These are phyloP conservation scores for Euphorbia schlechtendalii DNA, from an alignment of 441 rosid genomes.

Conservation along the genomic window DNA sequence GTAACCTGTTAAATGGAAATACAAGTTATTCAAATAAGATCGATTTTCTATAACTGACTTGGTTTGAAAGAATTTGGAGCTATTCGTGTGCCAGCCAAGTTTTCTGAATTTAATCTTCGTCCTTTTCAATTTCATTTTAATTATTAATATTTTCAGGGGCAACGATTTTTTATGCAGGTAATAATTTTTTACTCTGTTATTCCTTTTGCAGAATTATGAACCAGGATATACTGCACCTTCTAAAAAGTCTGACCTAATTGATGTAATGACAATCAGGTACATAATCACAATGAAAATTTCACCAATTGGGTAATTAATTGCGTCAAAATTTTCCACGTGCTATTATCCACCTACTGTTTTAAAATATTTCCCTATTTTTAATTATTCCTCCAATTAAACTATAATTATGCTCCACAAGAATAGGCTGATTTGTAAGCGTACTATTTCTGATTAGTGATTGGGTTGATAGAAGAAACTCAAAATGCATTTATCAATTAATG, in stretches of 20 bases:
- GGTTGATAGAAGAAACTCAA: no score
- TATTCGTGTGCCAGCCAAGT: slow-evolving; percentile 3
- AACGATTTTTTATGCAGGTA: not conserved
- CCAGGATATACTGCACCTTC: slow-evolving; percentile 58
- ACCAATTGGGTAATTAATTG: not conserved
- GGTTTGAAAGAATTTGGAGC: not conserved
- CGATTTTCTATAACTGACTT: not conserved
- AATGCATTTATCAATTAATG: not conserved
- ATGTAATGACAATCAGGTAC: slow-evolving; percentile 51
- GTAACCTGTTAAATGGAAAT: not conserved
- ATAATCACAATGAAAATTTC: not conserved
- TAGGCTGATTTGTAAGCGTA: slow-evolving; percentile 4
- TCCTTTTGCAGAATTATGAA: slow-evolving; percentile 41
- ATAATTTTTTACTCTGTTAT: not conserved
- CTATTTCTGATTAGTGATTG: not conserved
- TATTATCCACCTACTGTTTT: slow-evolving; percentile 13
- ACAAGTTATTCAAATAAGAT: not conserved
- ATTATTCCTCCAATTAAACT: not conserved
- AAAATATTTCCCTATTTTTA: slow-evolving; percentile 4
- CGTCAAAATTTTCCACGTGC: not conserved
- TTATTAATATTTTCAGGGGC: not conserved
- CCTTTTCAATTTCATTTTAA: not conserved
- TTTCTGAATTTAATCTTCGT: no score
- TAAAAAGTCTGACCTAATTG: slow-evolving; percentile 43
- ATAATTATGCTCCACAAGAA: slow-evolving; percentile 12